Base-by-base conservation (phyloP, 2,329 filamentous ascomycete species). In the Neofusicoccum umdonicola region DNA sequence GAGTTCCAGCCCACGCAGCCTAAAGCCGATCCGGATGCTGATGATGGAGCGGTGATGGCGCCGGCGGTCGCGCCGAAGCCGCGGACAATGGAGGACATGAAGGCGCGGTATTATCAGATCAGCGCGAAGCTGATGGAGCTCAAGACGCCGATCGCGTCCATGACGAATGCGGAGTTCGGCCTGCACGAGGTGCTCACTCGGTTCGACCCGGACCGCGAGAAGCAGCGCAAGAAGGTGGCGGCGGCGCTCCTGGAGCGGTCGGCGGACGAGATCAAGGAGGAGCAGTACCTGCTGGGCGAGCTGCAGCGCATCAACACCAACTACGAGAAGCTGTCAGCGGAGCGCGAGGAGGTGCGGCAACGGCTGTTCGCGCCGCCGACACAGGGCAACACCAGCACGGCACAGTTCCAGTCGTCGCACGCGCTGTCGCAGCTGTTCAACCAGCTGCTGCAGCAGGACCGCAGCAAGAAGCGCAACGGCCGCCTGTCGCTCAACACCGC, bases 291-390 rank as follows among this genome's bases (percentile, higher is more conserved):
- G 2, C 84, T 99, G 17, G 85, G 94, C 65, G 95, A 99, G 74
- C 87, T 99, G 63, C 93, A 96, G 73, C 90, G 95, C 66, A 98
- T 99, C 69, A 87, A 96, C 72, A 89, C 91, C 67, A 88, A 93
- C 66, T 91, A 93, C 68, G 91, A 95, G 69, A 88, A 88, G 65
- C 90, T 98, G 73, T 92, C 96, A 74, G 89, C 92, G 69, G 93
- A 97, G 74, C 90, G 95, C 63, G 88, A 89, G 69, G 93, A 97
- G 75, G 86, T 96, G 50, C 97, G 94, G 79, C 87, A 88, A 68
- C 87, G 94, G 61, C 88, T 99, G 11, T 94, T 97, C 73, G 91
- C 92, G 67, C 93, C 93, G 0, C 81, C 84, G 27, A 90, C 80
- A 77, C 81, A 83, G 27, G 90, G 80, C 77, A 89, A 75, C 57